phyloP scores from a whole-genome alignment of 768 basidiomycete species.

The Stropharia rugosoannulata region DNA sequence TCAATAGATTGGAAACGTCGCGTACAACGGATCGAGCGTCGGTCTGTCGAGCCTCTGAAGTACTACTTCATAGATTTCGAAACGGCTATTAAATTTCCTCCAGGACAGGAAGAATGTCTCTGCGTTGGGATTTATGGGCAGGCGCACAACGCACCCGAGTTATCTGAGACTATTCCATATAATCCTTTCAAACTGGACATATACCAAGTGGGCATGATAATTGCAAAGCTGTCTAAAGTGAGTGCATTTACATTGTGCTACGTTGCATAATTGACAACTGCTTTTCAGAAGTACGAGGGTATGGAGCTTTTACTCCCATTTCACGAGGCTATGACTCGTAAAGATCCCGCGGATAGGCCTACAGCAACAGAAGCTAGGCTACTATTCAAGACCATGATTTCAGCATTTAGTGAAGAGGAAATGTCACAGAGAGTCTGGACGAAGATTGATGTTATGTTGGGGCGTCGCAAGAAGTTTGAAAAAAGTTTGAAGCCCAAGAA shows the following conservation, averaged over 20 bases:
- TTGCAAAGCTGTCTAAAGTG: too few species aligned
- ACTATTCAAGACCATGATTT: not conserved
- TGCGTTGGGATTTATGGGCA: constrained; percentile 16
- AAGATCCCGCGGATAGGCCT: not conserved
- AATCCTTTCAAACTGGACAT: too few species aligned
- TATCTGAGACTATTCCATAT: not conserved
- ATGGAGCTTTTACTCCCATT: not conserved
- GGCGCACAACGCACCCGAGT: constrained; percentile 23
- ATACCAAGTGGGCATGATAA: too few species aligned
- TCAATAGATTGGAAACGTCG: not conserved
- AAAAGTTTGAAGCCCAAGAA: too few species aligned
- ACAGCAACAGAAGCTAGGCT: not conserved
- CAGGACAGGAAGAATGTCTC: not conserved
- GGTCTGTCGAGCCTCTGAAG: constrained; percentile 20
- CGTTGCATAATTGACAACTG: too few species aligned
- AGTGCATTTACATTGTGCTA: too few species aligned
- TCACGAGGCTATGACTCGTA: not conserved
- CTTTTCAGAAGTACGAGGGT: not conserved
- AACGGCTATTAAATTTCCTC: constrained; percentile 2
- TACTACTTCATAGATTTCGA: constrained; percentile 30
- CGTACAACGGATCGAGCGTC: constrained; percentile 3
- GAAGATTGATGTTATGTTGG: too few species aligned
- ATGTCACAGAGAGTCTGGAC: too few species aligned
- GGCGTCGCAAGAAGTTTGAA: too few species aligned
- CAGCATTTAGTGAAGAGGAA: too few species aligned